Base-by-base conservation (phyloP, 208 protist species). In the Phytomonas francai region DNA sequence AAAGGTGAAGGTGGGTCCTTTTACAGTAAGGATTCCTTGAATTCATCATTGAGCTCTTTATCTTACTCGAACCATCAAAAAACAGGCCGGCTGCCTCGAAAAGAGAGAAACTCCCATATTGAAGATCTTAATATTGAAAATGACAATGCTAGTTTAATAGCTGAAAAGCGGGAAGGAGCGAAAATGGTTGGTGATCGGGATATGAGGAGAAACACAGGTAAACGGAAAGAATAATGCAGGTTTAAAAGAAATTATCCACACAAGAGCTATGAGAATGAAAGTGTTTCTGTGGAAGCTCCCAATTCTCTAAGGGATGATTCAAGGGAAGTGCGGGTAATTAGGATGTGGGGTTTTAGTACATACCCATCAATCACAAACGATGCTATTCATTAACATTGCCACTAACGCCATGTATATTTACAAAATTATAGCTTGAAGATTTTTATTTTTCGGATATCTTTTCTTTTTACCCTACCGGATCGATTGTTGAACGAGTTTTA, bases 81-180 rank as follows among this genome's bases (percentile, higher is more conserved):
- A 63, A 63, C 6, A 30, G 63, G 25, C 9, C 8, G 33, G 8
- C 3, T 36, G 33, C 33, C 3, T 36, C 11, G n/a, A 72, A 68
- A 72, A 59, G 22, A 68, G 62, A 8, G 66, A 33, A 56, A 3
- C 4, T 14, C 19, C 11, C 25, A 65, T 68, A 62, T 60, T 68
- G 6, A 70, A 28, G 51, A 63, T 49, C 11, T 59, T 57, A 63
- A 70, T 59, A 42, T 25, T 59, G 5, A 70, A 70, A 42, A 72
- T 70, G 59, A 64, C 62, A 61, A 65, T 27, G 34, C 63, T 54
- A 72, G 66, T 34, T 60, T 31, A 69, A 51, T 27, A 59, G 49
- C 31, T 59, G 56, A 32, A 59, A 29, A 59, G 29, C 56, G 8
- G 8, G 29, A 59, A 59, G 8, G 8, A 8, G 29, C 8, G 8